These are phyloP conservation scores for Ophiostoma tasmaniense DNA, from an alignment of 2,329 filamentous ascomycete genomes.

Conservation along the genomic window DNA sequence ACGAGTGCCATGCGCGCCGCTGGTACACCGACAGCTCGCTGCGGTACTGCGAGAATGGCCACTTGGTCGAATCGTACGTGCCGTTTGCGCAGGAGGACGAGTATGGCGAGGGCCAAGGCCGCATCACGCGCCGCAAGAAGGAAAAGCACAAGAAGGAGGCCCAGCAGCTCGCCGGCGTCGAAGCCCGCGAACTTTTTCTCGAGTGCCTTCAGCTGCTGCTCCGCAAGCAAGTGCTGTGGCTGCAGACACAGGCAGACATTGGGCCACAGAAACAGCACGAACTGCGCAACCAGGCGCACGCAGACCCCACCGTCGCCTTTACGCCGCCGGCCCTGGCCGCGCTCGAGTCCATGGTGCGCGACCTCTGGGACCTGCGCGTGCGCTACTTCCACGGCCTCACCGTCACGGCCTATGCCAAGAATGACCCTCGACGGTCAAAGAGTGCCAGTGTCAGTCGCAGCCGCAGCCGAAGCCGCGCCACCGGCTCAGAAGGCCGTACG, in stretches of 20 bases:
- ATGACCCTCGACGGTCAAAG: constrained; percentile 6
- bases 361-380: constrained; percentile 73
- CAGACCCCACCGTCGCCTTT: not conserved
- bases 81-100: constrained; percentile 53
- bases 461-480: constrained; percentile 15
- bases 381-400: constrained; percentile 48
- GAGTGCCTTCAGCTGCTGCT: constrained; percentile 79
- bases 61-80: constrained; percentile 57
- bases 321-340: constrained; percentile 42
- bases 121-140: constrained; percentile 47
- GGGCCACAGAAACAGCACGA: not conserved
- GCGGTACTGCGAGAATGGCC: constrained; percentile 71
- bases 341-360: constrained; percentile 69
- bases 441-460: constrained; percentile 13
- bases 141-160: constrained; percentile 45
- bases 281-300: constrained; percentile 25
- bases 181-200: constrained; percentile 69
- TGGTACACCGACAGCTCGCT: constrained; percentile 70
- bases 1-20: constrained; percentile 60
- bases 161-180: constrained; percentile 53
- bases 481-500: constrained; percentile 1
- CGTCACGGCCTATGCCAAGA: constrained; percentile 28
- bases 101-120: constrained; percentile 50
- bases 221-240: constrained; percentile 68
- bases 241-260: constrained; percentile 56